A percentile compares a stretch with the other conserved stretches of the same genome.
These are phyloP conservation scores for Apocynum venetum DNA, from an alignment of 257 asterid genomes.

Conservation along the genomic window DNA sequence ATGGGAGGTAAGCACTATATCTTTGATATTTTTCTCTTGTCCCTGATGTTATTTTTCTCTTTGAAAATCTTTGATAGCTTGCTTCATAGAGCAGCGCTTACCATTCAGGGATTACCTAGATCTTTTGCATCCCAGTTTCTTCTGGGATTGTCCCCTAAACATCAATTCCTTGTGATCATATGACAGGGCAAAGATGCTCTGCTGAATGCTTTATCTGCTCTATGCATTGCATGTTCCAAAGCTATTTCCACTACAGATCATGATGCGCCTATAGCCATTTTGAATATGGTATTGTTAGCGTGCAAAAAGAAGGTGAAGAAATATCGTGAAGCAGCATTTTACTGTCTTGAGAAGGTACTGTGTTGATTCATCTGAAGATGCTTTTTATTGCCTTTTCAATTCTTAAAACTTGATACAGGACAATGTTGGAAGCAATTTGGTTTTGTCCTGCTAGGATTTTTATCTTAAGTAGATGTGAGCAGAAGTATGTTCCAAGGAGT, in stretches of 20 bases:
- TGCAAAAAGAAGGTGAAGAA: conserved; percentile 70
- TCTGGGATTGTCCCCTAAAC: neutral
- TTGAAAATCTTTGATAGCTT: neutral
- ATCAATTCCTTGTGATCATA: conserved; percentile 11
- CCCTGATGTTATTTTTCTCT: neutral
- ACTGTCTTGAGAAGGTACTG: conserved; percentile 86
- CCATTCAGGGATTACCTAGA: no score
- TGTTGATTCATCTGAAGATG: conserved; percentile 2
- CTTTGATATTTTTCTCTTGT: no score
- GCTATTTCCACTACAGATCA: conserved; percentile 62
- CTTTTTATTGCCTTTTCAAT: neutral
- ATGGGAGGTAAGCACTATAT: conserved; percentile 71
- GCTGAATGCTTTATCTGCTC: conserved; percentile 71
- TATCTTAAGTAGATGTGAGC: neutral
- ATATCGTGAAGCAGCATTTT: conserved; percentile 90
- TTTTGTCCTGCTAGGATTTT: neutral
- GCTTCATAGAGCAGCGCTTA: neutral
- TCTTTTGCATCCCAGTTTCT: neutral
- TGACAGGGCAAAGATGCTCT: conserved; percentile 92
- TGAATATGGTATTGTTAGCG: conserved; percentile 67
- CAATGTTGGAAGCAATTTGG: neutral
- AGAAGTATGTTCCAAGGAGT: neutral
- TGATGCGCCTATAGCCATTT: conserved; percentile 64
- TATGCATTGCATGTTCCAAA: conserved; percentile 71
- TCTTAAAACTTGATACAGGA: neutral